These are phyloP conservation scores for Spergularia bocconei DNA, from an alignment of 148 eudicot genomes.

Conservation along the genomic window DNA sequence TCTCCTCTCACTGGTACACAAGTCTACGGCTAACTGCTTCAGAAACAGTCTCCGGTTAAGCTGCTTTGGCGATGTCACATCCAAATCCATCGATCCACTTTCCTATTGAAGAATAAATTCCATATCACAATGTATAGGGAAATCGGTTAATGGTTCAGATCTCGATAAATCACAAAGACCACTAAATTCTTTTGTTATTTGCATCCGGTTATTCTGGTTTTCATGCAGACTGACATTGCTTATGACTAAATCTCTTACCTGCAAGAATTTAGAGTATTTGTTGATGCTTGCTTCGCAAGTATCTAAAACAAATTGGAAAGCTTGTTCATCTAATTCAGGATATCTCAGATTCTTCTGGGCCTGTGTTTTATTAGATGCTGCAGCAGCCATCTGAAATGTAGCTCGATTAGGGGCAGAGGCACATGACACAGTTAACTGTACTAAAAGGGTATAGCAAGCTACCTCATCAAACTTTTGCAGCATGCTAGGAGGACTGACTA, in stretches of 20 bases:
- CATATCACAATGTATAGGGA: neutral
- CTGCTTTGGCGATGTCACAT: slow-evolving; percentile 92
- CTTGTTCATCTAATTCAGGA: slow-evolving; percentile 81
- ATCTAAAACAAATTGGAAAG: slow-evolving; percentile 74
- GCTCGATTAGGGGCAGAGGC: slow-evolving; percentile 11
- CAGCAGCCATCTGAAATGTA: slow-evolving; percentile 77
- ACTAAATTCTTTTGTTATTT: neutral
- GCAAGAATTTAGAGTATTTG: slow-evolving; percentile 82
- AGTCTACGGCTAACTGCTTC: slow-evolving; percentile 91
- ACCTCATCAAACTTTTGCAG: slow-evolving; percentile 75
- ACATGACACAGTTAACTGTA: neutral
- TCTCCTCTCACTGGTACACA: slow-evolving; percentile 88
- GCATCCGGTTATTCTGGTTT: neutral
- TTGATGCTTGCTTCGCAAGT: slow-evolving; percentile 81
- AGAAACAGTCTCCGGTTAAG: slow-evolving; percentile 78
- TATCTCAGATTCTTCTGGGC: slow-evolving; percentile 61
- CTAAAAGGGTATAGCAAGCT: neutral
- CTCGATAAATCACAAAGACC: neutral
- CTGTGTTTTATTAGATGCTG: slow-evolving; percentile 63
- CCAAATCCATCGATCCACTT: slow-evolving; percentile 97
- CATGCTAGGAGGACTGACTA: slow-evolving; percentile 89
- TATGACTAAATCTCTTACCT: slow-evolving; percentile 38
- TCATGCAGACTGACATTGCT: neutral
- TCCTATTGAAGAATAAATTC: slow-evolving; percentile 43
- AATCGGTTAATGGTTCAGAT: neutral